These are phyloP conservation scores for Penicillium paneum DNA, from an alignment of 2,329 filamentous ascomycete species.

Conservation along the genomic window DNA sequence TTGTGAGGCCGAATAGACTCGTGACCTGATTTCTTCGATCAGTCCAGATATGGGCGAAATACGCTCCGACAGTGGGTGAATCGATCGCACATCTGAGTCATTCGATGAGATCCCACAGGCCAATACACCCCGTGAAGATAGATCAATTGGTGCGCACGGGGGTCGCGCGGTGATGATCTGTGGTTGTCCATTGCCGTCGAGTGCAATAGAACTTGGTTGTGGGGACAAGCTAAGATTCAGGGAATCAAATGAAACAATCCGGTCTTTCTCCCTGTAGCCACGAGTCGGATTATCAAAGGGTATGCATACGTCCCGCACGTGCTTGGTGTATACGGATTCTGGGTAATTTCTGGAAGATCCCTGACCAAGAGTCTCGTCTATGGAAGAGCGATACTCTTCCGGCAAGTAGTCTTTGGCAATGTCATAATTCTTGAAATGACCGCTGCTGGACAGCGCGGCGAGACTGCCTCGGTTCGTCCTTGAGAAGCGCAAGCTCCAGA, in stretches of 20 bases:
- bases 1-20: slow-evolving; percentile 19
- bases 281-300: slow-evolving; percentile 48
- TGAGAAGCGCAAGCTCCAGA: slow-evolving; percentile 63
- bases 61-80: slow-evolving; percentile 31
- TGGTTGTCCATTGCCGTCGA: slow-evolving; percentile 53
- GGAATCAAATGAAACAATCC: slow-evolving; percentile 61
- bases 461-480: slow-evolving; percentile 57
- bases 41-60: slow-evolving; percentile 30
- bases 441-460: slow-evolving; percentile 57
- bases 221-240: slow-evolving; percentile 47
- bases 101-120: slow-evolving; percentile 30
- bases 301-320: slow-evolving; percentile 43
- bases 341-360: slow-evolving; percentile 41
- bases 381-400: slow-evolving; percentile 38
- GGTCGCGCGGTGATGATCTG: slow-evolving; percentile 49
- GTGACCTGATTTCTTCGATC: slow-evolving; percentile 29
- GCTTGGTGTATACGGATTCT: slow-evolving; percentile 46
- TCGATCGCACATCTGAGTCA: slow-evolving; percentile 30
- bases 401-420: slow-evolving; percentile 50
- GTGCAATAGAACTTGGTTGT: slow-evolving; percentile 52
- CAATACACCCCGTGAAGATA: slow-evolving; percentile 39
- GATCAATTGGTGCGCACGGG: slow-evolving; percentile 36
- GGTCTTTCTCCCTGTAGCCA: slow-evolving; percentile 45
- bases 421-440: slow-evolving; percentile 57
- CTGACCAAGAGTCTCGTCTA: slow-evolving; percentile 42